These are phyloP conservation scores for Paramecium octaurelia DNA, from an alignment of 73 alveolate genomes.

Conservation along the genomic window DNA sequence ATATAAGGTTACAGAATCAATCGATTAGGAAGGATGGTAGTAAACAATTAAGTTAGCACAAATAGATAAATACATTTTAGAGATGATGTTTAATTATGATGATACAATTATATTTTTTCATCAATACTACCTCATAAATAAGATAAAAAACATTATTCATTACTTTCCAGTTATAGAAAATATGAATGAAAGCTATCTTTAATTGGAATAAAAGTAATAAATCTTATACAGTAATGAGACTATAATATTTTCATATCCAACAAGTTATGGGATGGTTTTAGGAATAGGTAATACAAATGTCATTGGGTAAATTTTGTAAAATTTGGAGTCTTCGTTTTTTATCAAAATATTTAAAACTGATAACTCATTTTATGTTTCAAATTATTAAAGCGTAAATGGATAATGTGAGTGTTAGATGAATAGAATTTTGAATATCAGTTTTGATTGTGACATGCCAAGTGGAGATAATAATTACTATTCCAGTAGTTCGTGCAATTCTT, in stretches of 20 bases:
- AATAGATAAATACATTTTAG: not conserved
- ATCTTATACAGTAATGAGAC: not conserved
- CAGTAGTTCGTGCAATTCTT: not conserved
- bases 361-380: not conserved
- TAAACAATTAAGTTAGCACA: not conserved
- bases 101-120: not conserved
- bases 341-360: not conserved
- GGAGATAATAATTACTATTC: not conserved
- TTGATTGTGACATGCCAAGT: not conserved
- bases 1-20: not conserved
- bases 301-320: not conserved
- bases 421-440: not conserved
- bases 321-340: not conserved
- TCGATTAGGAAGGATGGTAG: not conserved
- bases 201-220: not conserved
- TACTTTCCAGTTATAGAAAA: not conserved
- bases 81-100: constrained; percentile 17
- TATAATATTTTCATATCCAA: not conserved
- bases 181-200: not conserved
- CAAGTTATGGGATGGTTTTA: not conserved
- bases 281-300: not conserved
- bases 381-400: not conserved
- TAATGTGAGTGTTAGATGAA: not conserved
- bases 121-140: not conserved
- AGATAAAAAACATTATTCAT: not conserved